Evolutionary conservation across 305 asterid species (phyloP).

Genomic region (Fraxinus floribunda): DNA sequence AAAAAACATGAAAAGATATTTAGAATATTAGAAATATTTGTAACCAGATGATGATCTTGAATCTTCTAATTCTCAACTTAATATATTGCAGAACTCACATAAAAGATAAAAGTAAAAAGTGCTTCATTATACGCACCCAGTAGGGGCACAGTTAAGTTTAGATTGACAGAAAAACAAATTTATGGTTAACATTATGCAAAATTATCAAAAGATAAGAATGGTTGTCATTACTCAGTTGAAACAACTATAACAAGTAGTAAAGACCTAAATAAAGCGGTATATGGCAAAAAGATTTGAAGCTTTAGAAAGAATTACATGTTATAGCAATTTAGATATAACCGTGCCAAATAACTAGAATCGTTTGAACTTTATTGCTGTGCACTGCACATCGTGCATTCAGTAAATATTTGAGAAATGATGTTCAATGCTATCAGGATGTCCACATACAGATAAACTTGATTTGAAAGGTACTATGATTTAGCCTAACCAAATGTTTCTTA

Average conservation of each 20-base stretch:
- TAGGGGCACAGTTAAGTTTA: slow-evolving; percentile 9
- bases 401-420: neutral
- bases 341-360: neutral
- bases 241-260: slow-evolving; percentile 7
- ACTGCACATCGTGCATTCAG: neutral
- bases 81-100: slow-evolving; percentile 13
- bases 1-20: neutral
- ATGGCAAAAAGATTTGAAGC: slow-evolving; percentile 6
- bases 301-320: neutral
- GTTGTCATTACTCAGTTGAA: neutral
- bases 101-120: neutral
- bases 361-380: neutral
- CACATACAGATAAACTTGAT: slow-evolving; percentile 3
- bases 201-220: slow-evolving; percentile 2
- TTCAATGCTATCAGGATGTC: slow-evolving; percentile 5
- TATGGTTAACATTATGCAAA: neutral
- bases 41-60: slow-evolving; percentile 8
- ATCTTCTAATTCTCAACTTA: neutral
- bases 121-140: neutral
- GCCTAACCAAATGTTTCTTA: neutral
- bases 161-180: neutral
- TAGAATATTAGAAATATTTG: neutral
- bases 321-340: neutral
- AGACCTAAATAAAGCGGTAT: neutral
- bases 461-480: neutral